A percentile compares a stretch with the other conserved stretches of the same genome.
Conservation (phyloP, 306 rosid genomes). For the Clitoria ternatea region DNA sequence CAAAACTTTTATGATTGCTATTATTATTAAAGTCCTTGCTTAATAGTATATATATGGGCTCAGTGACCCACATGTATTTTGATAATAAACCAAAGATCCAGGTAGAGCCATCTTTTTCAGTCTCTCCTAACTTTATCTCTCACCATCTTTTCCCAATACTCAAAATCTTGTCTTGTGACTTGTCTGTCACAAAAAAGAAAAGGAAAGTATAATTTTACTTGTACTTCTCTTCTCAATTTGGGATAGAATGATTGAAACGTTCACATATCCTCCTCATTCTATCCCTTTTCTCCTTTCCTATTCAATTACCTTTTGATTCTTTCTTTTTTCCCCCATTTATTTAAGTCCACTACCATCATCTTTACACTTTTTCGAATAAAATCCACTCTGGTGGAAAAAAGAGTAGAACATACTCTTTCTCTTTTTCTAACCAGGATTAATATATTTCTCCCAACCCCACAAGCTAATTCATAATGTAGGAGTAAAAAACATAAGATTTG, state of each 20-base stretch:
- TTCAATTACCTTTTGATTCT: conserved; percentile 40
- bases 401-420: conserved; percentile 29
- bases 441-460: conserved; percentile 2
- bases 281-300: conserved; percentile 17
- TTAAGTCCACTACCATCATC: conserved; percentile 26
- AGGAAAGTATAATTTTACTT: conserved; percentile 34
- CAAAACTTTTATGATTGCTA: conserved; percentile 29
- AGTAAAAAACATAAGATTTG: too few species aligned
- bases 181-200: conserved; percentile 34
- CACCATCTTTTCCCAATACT: conserved; percentile 28
- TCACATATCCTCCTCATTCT: conserved; percentile 27
- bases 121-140: conserved; percentile 29
- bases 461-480: too few species aligned
- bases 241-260: conserved; percentile 33
- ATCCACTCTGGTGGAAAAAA: conserved; percentile 17
- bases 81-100: conserved; percentile 25
- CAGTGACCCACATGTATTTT: conserved; percentile 30
- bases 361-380: conserved; percentile 23
- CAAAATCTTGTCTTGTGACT: conserved; percentile 36
- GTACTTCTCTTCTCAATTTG: conserved; percentile 49
- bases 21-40: conserved; percentile 21
- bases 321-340: neutral
- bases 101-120: conserved; percentile 27
- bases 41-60: conserved; percentile 19
- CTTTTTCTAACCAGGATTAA: conserved; percentile 12